These are phyloP conservation scores for Trypethelium eluteriae DNA, from an alignment of 495 filamentous ascomycete species.

Conservation along the genomic window DNA sequence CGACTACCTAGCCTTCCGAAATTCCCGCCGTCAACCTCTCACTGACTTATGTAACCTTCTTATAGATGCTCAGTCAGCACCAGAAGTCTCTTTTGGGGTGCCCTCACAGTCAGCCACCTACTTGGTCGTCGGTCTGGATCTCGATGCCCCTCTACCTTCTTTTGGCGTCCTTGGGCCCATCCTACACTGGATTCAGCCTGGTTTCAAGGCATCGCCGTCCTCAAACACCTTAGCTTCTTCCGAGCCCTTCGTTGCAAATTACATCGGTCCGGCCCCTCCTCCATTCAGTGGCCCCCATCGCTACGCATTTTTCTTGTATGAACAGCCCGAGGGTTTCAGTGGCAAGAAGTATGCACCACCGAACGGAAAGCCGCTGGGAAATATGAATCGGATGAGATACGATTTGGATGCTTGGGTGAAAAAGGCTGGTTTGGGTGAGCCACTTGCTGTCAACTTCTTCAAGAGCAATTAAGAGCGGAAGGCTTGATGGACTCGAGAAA, in stretches of 20 bases:
- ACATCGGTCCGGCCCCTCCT: slow-evolving; percentile 47
- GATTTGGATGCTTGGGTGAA: slow-evolving; percentile 45
- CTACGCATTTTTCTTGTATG: slow-evolving; percentile 51
- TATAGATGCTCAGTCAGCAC: slow-evolving; percentile 12
- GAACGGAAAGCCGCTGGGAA: slow-evolving; percentile 38
- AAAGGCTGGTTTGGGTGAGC: slow-evolving; percentile 40
- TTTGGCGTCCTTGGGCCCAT: slow-evolving; percentile 33
- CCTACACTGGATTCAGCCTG: slow-evolving; percentile 47
- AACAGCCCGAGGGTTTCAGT: slow-evolving; percentile 47
- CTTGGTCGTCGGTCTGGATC: slow-evolving; percentile 10
- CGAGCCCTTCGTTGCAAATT: slow-evolving; percentile 40
- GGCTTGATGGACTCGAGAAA: not conserved
- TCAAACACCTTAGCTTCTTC: slow-evolving; percentile 21
- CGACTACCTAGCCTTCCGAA: not conserved
- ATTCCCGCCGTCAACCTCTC: no score
- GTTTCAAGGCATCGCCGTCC: slow-evolving; percentile 29
- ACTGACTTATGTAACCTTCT: not conserved
- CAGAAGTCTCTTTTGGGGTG: not conserved
- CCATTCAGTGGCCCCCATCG: slow-evolving; percentile 46
- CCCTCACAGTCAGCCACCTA: slow-evolving; percentile 8
- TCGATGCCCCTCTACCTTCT: slow-evolving; percentile 14
- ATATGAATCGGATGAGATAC: slow-evolving; percentile 42
- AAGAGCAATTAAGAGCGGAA: slow-evolving; percentile 20
- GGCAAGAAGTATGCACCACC: slow-evolving; percentile 40
- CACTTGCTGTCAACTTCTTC: slow-evolving; percentile 51